Evolutionary conservation across 805 yeast species (phyloP).

Genomic region (Candida nanaspora): DNA sequence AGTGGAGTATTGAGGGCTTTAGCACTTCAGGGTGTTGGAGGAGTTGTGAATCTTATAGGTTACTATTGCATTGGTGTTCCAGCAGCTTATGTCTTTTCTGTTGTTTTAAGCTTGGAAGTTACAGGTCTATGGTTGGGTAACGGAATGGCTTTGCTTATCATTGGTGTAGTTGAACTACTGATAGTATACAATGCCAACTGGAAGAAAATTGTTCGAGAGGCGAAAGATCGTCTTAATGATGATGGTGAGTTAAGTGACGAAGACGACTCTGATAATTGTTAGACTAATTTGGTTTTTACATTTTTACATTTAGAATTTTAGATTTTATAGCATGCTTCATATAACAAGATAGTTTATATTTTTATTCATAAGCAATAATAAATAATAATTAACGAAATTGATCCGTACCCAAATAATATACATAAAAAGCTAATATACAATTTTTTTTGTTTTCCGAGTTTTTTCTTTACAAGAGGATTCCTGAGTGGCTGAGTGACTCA

Average conservation of each 20-base stretch:
- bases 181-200: slow-evolving; percentile 46
- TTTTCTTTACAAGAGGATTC: background rate
- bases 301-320: too few relatives aligned
- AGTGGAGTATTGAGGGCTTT: slow-evolving; percentile 71
- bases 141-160: slow-evolving; percentile 53
- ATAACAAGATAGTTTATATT: background rate
- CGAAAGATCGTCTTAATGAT: slow-evolving; percentile 11
- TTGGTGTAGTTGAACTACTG: slow-evolving; percentile 41
- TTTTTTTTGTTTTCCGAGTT: background rate
- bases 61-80: slow-evolving; percentile 72
- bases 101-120: slow-evolving; percentile 37
- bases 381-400: background rate
- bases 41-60: slow-evolving; percentile 57
- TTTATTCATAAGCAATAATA: background rate
- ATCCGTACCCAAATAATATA: slow-evolving; percentile 1
- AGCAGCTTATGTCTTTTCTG: slow-evolving; percentile 52
- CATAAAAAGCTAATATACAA: background rate
- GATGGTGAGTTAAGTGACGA: background rate
- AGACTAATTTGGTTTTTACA: too few relatives aligned
- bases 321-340: too few relatives aligned
- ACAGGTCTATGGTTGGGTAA: slow-evolving; percentile 72
- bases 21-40: slow-evolving; percentile 71
- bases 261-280: background rate
- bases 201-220: slow-evolving; percentile 36
- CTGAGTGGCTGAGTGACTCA: too few relatives aligned